Base-by-base conservation (phyloP, 1,139 yeast genomes). In the Geotrichum candidum region DNA sequence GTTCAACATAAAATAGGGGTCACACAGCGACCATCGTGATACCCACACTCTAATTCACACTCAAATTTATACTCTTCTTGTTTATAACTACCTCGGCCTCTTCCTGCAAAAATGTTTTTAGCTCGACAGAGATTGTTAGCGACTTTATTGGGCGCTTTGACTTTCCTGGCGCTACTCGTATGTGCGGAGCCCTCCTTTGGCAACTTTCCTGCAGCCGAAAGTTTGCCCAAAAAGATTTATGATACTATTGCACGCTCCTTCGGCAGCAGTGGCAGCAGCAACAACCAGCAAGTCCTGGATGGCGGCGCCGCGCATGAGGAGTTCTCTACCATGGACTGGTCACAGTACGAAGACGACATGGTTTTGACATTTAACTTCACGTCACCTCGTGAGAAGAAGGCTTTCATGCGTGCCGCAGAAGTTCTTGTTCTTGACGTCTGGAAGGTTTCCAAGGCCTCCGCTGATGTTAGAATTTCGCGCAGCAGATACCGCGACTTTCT, bases 291-390 rank as follows among this genome's bases (percentile, higher is more conserved):
- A 29, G 57, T 56, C 22, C 53, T 60, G 33, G 55, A 54, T 41
- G 54, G 38, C 51, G 54, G 38, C 51, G 33, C 58, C 25, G 52
- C 48, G 31, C 45, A 41, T 18, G 60, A 53, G 25, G 29, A 22
- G 15, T 38, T 61, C 11, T 33, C 38, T 46, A 54, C 57, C 22
- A 60, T 60, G 61, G 64, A 64, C 35, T 64, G 70, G 58, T 60
- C 67, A 27, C 83, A 82, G 64, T 87, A 87, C 68, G 73, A 74
- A 31, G 78, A 77, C 31, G 80, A 82, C 51, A 75, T 79, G 56
- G 87, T 88, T 15, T 71, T 86, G 18, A 78, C 92, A 67, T 68
- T 82, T 46, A 63, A 65, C 65, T 75, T 74, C 64, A 64, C 61
- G 51, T 61, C 63, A 11, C 45, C 61, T 2, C 65, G 67, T 15